A percentile compares a stretch with the other conserved stretches of the same genome.
Evolutionary conservation across 2,329 filamentous ascomycete species (phyloP).

Genomic region (Paraphoma chrysanthemicola): DNA sequence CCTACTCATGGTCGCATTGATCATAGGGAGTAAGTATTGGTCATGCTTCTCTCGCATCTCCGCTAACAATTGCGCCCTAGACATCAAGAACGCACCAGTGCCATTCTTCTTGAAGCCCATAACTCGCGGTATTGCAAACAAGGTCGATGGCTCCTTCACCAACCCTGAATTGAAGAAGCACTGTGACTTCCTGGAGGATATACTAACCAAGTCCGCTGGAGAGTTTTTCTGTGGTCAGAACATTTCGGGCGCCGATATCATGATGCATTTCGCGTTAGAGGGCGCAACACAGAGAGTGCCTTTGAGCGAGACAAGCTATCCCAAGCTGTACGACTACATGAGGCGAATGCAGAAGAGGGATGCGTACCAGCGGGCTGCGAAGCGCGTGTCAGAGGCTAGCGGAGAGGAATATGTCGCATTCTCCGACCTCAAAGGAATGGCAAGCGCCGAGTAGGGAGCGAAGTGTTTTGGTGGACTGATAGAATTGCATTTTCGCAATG

Average conservation of each 20-base stretch:
- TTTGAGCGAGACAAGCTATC: slow-evolving; percentile 53
- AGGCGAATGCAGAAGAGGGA: slow-evolving; percentile 53
- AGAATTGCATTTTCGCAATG: background rate
- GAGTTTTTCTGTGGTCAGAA: slow-evolving; percentile 58
- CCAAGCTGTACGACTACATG: slow-evolving; percentile 56
- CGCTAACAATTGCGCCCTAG: slow-evolving; percentile 6
- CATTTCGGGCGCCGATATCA: slow-evolving; percentile 60
- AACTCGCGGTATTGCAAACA: slow-evolving; percentile 61
- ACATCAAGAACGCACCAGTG: slow-evolving; percentile 59
- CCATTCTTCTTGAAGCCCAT: slow-evolving; percentile 75
- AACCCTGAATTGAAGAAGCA: slow-evolving; percentile 57
- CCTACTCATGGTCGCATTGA: slow-evolving; percentile 67
- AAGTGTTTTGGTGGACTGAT: background rate
- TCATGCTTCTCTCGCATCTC: background rate
- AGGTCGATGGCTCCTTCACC: slow-evolving; percentile 55
- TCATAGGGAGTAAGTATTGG: slow-evolving; percentile 56
- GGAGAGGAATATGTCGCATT: slow-evolving; percentile 46
- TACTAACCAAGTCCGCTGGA: slow-evolving; percentile 57
- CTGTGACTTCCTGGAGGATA: slow-evolving; percentile 59
- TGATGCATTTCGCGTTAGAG: slow-evolving; percentile 61
- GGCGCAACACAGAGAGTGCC: slow-evolving; percentile 47
- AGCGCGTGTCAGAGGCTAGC: slow-evolving; percentile 56
- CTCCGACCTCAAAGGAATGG: slow-evolving; percentile 26
- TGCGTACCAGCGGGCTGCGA: slow-evolving; percentile 56
- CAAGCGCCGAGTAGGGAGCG: background rate